Conservation (phyloP, 805 yeast species). For the Kuraishia ogatae region DNA sequence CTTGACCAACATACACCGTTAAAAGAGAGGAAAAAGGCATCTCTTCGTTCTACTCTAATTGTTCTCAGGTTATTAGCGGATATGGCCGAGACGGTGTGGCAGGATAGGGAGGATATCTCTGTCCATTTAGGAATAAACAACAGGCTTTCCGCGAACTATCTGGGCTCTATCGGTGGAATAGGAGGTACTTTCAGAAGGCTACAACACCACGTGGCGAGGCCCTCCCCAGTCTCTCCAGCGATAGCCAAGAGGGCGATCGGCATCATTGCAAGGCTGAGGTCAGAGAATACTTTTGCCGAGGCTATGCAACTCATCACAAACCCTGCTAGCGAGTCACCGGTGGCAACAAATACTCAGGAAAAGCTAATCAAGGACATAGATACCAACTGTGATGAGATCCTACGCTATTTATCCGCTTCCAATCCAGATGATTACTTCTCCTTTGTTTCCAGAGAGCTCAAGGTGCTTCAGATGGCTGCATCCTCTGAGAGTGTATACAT, state of each 20-base stretch:
- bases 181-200: slow-evolving; percentile 24
- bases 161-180: slow-evolving; percentile 15
- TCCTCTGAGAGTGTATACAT: slow-evolving; percentile 26
- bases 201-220: slow-evolving; percentile 24
- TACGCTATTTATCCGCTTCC: slow-evolving; percentile 40
- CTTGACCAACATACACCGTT: slow-evolving; percentile 16
- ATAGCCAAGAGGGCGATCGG: slow-evolving; percentile 13
- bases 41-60: slow-evolving; percentile 26
- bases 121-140: slow-evolving; percentile 9
- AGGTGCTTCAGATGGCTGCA: slow-evolving; percentile 20
- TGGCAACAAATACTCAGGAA: background rate
- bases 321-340: background rate
- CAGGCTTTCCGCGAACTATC: slow-evolving; percentile 11
- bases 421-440: slow-evolving; percentile 34
- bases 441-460: slow-evolving; percentile 22
- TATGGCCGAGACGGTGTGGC: slow-evolving; percentile 31
- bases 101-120: slow-evolving; percentile 14
- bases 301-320: slow-evolving; percentile 4
- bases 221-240: slow-evolving; percentile 17
- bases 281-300: slow-evolving; percentile 1
- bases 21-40: slow-evolving; percentile 16
- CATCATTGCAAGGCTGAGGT: slow-evolving; percentile 6
- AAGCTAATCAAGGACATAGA: slow-evolving; percentile 25
- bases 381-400: slow-evolving; percentile 27
- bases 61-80: slow-evolving; percentile 31